Base-by-base conservation (phyloP, 331 rosid species). In the Cydonia oblonga region DNA sequence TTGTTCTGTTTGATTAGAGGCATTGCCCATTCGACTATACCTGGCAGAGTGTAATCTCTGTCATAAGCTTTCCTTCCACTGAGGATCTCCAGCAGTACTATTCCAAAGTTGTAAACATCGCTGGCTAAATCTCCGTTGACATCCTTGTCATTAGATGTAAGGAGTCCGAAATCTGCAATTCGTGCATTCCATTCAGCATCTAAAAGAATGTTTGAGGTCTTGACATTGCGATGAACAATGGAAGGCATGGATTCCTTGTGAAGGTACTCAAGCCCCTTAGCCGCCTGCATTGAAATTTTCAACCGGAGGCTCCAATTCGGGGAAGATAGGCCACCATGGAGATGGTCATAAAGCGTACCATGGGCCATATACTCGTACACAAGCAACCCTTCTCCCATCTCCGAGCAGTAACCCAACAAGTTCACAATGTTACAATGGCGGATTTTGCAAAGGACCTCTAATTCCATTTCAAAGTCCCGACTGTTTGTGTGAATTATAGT, bases 311-410 rank as follows among this genome's bases (percentile, higher is more conserved):
- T 79, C 98, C 98, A 93, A 69, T 76, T 87, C 24, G 91, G 88
- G 9, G 96, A 91, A 64, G 96, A 89, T 72, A 93, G 89, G 5
- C 98, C 98, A 32, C 98, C 92, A 5, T 93, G 98, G 59, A 93
- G 90, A 67, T 89, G 98, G 49, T 93, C 96, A 26, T 81, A 82
- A 52, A 93, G 98, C 13, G 98, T 93, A 12, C 97, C 97, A 25
- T 85, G 92, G 35, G 96, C 90, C 97, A 93, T 93, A 40, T 84
- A 93, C 80, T 93, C 97, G 25, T 91, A 91, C 35, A 91, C 95
- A 3, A 93, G 96, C 69, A 93, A 75, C 79, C 98, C 86, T 76
- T 93, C 98, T 1, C 98, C 98, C 98, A 93, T 93, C 79, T 93
- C 98, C 3, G 92, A 89, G 56, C 92, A 89, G 61, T 93, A 93